phyloP scores from a whole-genome alignment of 2,329 filamentous ascomycete species.

The Hypomyces rosellus region DNA sequence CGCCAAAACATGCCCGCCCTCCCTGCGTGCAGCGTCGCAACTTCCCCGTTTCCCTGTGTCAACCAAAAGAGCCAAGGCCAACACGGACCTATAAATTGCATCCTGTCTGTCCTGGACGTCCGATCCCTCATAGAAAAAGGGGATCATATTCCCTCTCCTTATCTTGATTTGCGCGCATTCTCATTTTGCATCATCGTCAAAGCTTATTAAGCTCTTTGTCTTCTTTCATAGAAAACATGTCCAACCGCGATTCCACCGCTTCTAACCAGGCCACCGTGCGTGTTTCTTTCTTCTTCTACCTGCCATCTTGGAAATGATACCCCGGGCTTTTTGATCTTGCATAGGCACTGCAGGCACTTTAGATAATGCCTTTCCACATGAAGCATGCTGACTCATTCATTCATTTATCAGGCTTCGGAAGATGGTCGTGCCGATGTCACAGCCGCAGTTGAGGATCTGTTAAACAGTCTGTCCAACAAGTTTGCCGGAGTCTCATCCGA shows the following conservation, averaged over 20 bases:
- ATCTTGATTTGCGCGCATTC: too few relatives aligned
- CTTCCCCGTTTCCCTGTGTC: neutral
- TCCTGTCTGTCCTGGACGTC: too few relatives aligned
- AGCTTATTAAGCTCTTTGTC: neutral
- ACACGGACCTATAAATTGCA: neutral
- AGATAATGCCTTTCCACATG: neutral
- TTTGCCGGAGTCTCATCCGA: conserved; percentile 80
- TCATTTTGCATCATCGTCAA: too few relatives aligned
- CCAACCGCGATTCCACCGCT: conserved; percentile 11
- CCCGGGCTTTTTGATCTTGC: neutral
- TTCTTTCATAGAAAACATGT: conserved; percentile 1
- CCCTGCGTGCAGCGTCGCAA: neutral
- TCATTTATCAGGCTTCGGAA: conserved; percentile 1
- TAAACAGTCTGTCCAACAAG: conserved; percentile 78
- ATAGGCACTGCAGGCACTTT: neutral
- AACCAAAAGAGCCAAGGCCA: neutral
- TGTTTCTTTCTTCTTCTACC: neutral
- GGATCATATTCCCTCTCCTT: too few relatives aligned
- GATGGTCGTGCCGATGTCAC: conserved; percentile 52
- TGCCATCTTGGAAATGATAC: neutral
- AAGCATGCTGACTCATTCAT: conserved; percentile 1
- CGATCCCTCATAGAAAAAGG: too few relatives aligned
- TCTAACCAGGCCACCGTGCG: conserved; percentile 10
- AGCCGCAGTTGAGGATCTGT: conserved; percentile 75
- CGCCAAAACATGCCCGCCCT: neutral